Evolutionary conservation across 441 rosid genomes (phyloP).

Genomic region (Erodium trifolium): DNA sequence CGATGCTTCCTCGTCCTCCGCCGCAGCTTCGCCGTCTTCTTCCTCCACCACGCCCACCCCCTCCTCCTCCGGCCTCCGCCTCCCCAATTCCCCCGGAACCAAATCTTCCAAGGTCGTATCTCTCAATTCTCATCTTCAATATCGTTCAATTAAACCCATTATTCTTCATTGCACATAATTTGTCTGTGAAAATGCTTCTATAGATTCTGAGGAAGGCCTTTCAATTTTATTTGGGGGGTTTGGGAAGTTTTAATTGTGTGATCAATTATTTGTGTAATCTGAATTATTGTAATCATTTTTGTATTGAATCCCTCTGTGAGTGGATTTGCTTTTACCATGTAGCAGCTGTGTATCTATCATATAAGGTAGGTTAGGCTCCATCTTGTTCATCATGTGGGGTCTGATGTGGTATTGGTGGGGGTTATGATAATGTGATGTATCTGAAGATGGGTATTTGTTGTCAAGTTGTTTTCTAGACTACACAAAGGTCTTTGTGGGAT

Average conservation of each 20-base stretch:
- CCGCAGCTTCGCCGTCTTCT: neutral
- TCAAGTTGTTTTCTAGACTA: conserved; percentile 41
- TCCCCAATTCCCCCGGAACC: conserved; percentile 36
- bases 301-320: neutral
- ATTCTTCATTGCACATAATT: neutral
- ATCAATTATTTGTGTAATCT: neutral
- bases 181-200: neutral
- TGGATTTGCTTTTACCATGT: conserved; percentile 19
- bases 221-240: neutral
- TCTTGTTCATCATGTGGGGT: conserved; percentile 26
- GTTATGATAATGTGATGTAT: conserved; percentile 16
- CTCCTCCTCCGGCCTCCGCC: conserved; percentile 45
- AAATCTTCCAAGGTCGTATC: conserved; percentile 54
- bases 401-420: conserved; percentile 19
- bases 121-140: neutral
- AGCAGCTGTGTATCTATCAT: conserved; percentile 21
- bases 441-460: conserved; percentile 36
- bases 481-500: conserved; percentile 33
- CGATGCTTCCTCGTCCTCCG: conserved; percentile 35
- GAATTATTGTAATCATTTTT: neutral
- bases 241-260: neutral
- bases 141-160: neutral
- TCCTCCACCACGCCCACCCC: conserved; percentile 10
- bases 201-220: neutral
- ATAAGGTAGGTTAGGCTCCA: conserved; percentile 17